These are phyloP conservation scores for Trebouxia sp. DNA, from an alignment of 139 green algal species.

Conservation along the genomic window DNA sequence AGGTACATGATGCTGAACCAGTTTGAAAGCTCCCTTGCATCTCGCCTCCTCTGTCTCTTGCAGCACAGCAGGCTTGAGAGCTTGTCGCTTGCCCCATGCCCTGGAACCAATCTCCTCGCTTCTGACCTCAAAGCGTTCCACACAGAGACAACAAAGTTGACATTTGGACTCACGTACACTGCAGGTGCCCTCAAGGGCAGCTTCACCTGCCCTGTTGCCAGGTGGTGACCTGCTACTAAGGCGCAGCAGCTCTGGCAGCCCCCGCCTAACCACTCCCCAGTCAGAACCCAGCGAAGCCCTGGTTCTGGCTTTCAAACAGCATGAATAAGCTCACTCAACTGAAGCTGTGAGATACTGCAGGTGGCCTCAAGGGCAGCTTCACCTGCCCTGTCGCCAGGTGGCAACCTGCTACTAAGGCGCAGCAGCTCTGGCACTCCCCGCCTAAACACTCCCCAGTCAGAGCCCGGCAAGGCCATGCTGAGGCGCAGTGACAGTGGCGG, in stretches of 20 bases:
- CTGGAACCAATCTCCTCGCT: no score
- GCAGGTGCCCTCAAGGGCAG: background rate
- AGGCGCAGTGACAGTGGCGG: constrained; percentile 13
- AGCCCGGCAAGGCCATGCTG: background rate
- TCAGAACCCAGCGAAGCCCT: background rate
- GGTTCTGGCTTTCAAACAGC: no score
- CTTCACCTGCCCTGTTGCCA: background rate
- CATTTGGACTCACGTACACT: no score
- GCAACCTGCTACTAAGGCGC: background rate
- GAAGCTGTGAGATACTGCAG: background rate
- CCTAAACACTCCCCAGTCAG: background rate
- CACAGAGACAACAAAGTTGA: no score
- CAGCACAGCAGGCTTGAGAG: no score
- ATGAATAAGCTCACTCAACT: no score
- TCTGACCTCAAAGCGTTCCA: no score
- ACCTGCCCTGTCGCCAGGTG: background rate
- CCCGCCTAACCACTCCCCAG: background rate
- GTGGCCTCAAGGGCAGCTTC: background rate
- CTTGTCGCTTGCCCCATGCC: no score
- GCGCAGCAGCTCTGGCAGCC: constrained; percentile 8
- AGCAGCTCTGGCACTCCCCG: constrained; percentile 1
- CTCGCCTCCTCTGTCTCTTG: no score
- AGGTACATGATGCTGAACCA: no score
- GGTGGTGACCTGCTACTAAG: background rate
- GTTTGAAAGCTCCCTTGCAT: no score